Evolutionary conservation across 176 grass and related monocot species (phyloP), one percentile per base, ranked within the genome.

Genomic region (Saccharum officinarum): DNA sequence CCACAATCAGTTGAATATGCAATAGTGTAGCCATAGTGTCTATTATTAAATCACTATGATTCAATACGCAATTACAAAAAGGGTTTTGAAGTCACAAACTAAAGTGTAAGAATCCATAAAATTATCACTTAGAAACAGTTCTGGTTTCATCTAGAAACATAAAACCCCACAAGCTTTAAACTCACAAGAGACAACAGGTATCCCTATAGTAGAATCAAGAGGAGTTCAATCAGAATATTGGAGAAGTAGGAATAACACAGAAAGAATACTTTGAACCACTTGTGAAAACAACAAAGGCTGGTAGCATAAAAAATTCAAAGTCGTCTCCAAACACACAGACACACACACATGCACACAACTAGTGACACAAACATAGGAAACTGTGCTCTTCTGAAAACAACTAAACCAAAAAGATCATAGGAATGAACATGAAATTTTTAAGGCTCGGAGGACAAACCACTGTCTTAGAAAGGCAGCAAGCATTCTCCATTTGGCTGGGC

Each of bases 401-500:
- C 5, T 14, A 87, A 76, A 7, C 14, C 15, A 86, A 44, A 66
- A 13, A 36, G 14, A 39, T 50, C 18, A 59, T 4, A 39, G 39
- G 10, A 57, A 69, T 12, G 13, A 18, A 31, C 9, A 71, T 17
- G 31, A 73, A 88, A 76, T 36, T 55, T 67, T 22, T 42, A 82
- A 76, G 31, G 34, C 28, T 72, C 11, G 64, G 17, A 67, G 75
- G 45, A 78, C 89, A 52, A 78, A 97, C 94, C 94, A 92, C 30
- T 90, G 87, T 80, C 71, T 83, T 92, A 97, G 59, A 67, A 94
- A 94, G 22, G 85, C 28, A 31, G 85, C 82, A 84, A 97, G 83
- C 52, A 88, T 92, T 89, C 76, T 91, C 94, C 92, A 97, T 90
- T 92, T 97, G 68, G 81, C 66, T 71, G 89, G 89, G 67, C 94